Evolutionary conservation across 176 grass and related monocot species (phyloP).

Genomic region (Cymbopogon citratus): DNA sequence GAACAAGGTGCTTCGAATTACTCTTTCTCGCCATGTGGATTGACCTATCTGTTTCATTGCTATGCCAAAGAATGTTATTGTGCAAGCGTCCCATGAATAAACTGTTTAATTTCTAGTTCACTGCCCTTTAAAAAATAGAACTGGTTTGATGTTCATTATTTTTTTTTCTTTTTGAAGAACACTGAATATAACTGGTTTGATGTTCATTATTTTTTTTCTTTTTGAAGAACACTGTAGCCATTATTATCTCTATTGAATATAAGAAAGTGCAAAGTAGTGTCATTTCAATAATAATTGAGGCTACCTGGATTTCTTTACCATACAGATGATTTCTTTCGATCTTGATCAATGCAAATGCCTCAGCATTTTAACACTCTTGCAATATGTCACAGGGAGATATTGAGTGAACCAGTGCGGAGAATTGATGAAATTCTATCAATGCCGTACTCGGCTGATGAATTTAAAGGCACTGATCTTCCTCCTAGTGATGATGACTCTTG

Average conservation of each 20-base stretch:
- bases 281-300: background rate
- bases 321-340: background rate
- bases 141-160: background rate
- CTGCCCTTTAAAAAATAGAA: background rate
- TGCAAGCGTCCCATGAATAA: background rate
- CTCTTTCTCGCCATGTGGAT: background rate
- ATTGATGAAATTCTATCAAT: constrained; percentile 81
- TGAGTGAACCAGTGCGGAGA: constrained; percentile 62
- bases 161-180: background rate
- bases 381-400: constrained; percentile 60
- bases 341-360: background rate
- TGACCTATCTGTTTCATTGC: background rate
- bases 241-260: background rate
- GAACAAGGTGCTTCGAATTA: constrained; percentile 47
- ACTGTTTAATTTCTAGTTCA: background rate
- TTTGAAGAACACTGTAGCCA: background rate
- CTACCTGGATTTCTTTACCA: background rate
- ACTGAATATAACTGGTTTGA: background rate
- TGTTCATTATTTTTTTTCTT: background rate
- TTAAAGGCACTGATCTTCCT: constrained; percentile 58
- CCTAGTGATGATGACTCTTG: constrained; percentile 73
- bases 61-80: background rate
- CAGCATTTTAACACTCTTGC: background rate
- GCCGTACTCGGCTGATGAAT: constrained; percentile 56
- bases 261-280: background rate